Percentiles rank a stretch among this genome's conserved stretches.
Conservation (phyloP, 140 eudicot genomes). For the Ambrosia hybrid region DNA sequence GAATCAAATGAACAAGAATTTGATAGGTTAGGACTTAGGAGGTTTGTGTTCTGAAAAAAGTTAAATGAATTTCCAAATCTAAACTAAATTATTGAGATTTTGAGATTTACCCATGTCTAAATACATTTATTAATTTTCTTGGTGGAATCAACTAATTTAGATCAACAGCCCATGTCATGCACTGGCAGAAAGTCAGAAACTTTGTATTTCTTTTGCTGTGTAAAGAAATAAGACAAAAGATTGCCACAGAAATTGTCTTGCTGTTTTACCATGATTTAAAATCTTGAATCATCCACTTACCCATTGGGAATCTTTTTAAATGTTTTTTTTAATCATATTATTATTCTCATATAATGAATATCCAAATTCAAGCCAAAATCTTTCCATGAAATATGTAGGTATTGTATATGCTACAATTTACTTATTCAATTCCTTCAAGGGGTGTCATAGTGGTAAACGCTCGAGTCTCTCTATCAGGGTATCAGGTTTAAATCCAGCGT, state of each 20-base stretch:
- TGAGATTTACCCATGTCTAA: constrained; percentile 4
- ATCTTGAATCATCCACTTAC: not conserved
- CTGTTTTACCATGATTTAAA: not conserved
- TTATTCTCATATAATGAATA: not conserved
- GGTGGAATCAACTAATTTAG: constrained; percentile 19
- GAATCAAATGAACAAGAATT: not conserved
- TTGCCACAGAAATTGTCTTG: not conserved
- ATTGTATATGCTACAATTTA: not conserved
- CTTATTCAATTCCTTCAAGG: not conserved
- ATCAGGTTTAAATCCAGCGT: not conserved
- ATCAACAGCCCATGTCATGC: constrained; percentile 6
- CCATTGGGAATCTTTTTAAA: constrained; percentile 4
- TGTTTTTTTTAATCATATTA: not conserved
- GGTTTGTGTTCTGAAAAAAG: constrained; percentile 23
- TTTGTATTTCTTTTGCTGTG: constrained; percentile 9
- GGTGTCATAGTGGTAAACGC: too few species aligned
- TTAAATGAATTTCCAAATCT: constrained; percentile 23
- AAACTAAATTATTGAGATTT: constrained; percentile 20
- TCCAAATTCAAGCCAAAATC: not conserved
- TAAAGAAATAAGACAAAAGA: not conserved
- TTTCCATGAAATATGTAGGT: not conserved
- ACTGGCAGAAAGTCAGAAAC: not conserved
- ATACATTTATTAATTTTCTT: not conserved
- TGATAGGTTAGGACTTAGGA: constrained; percentile 13
- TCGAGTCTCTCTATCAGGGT: not conserved